Evolutionary conservation across 345 rosid species (phyloP).

Genomic region (Salix brachista): DNA sequence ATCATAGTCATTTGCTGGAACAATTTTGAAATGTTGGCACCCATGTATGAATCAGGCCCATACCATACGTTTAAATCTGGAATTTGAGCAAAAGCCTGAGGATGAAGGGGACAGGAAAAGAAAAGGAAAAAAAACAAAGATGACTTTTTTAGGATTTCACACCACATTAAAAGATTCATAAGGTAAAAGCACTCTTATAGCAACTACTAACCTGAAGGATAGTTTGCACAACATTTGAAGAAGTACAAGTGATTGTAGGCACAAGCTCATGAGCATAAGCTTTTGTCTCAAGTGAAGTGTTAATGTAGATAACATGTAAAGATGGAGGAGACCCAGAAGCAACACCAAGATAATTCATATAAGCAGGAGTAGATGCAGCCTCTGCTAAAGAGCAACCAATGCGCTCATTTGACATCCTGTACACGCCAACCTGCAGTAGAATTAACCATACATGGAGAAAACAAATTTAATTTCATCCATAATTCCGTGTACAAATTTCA

Average conservation of each 20-base stretch:
- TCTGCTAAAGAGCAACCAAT: constrained; percentile 97
- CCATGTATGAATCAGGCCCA: constrained; percentile 99
- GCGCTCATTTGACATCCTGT: constrained; percentile 84
- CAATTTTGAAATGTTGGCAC: constrained; percentile 81
- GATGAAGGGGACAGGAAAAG: neutral
- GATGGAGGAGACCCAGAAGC: constrained; percentile 68
- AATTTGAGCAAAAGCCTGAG: constrained; percentile 84
- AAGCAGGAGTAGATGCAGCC: constrained; percentile 85
- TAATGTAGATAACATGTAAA: constrained; percentile 84
- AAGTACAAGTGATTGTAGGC: constrained; percentile 95
- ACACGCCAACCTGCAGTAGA: constrained; percentile 70
- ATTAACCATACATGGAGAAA: neutral
- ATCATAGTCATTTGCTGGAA: constrained; percentile 82
- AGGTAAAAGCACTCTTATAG: neutral
- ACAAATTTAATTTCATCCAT: neutral
- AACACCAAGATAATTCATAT: constrained; percentile 65
- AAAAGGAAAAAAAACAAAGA: neutral
- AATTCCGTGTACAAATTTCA: neutral
- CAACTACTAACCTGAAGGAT: constrained; percentile 67
- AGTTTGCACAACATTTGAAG: constrained; percentile 92
- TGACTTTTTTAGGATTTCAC: neutral
- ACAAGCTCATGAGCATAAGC: constrained; percentile 94
- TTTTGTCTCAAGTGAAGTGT: constrained; percentile 93
- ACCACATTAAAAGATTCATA: neutral
- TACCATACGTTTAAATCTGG: constrained; percentile 75